A percentile compares a stretch with the other conserved stretches of the same genome.
Evolutionary conservation across 805 yeast species (phyloP).

Genomic region (Starmerella geochares): DNA sequence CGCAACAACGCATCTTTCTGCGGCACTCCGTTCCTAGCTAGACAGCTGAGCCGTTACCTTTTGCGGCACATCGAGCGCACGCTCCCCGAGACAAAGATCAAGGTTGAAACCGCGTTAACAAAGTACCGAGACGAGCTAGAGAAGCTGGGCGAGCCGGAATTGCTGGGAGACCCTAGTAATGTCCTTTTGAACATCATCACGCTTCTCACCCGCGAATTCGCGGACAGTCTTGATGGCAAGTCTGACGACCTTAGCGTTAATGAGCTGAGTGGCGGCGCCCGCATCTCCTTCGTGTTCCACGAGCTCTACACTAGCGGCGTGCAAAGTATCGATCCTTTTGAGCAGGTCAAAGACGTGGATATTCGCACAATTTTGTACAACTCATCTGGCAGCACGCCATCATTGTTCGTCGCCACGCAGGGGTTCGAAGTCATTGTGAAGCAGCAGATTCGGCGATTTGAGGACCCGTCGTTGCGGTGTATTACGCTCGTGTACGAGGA

Average conservation of each 20-base stretch:
- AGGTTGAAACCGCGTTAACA: conserved; percentile 73
- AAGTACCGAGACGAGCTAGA: conserved; percentile 73
- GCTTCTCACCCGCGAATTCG: conserved; percentile 82
- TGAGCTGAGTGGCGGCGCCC: conserved; percentile 95
- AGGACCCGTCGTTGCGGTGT: conserved; percentile 84
- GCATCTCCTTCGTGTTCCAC: conserved; percentile 93
- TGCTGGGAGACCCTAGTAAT: conserved; percentile 62
- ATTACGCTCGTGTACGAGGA: conserved; percentile 88
- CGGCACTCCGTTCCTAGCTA: conserved; percentile 96
- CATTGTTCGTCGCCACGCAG: conserved; percentile 91
- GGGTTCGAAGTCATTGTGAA: conserved; percentile 93
- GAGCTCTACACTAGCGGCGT: conserved; percentile 91
- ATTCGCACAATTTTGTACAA: conserved; percentile 95
- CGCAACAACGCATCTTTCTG: conserved; percentile 89
- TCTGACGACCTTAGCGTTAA: conserved; percentile 77
- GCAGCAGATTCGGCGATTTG: conserved; percentile 86
- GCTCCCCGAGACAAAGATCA: conserved; percentile 83
- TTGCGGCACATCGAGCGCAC: conserved; percentile 82
- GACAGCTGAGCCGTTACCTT: conserved; percentile 76
- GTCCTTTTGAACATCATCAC: conserved; percentile 85
- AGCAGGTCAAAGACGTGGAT: conserved; percentile 89
- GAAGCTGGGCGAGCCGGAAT: conserved; percentile 74
- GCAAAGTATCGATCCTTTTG: conserved; percentile 86
- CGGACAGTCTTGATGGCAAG: conserved; percentile 84
- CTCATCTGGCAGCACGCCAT: conserved; percentile 92